These are phyloP conservation scores for Candida orba DNA, from an alignment of 805 yeast genomes.

Conservation along the genomic window DNA sequence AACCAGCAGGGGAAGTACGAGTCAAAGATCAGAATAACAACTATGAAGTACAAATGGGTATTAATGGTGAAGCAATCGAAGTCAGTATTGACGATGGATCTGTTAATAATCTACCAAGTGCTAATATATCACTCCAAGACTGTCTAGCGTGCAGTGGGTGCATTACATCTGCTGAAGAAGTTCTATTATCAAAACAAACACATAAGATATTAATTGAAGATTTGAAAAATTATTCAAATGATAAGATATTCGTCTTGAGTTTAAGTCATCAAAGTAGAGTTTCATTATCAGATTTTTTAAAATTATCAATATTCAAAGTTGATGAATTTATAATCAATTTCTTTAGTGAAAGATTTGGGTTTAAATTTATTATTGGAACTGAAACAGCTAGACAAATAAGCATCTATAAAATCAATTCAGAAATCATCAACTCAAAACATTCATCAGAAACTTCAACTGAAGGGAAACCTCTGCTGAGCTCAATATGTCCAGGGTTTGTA, in stretches of 20 bases:
- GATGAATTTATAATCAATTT: conserved; percentile 58
- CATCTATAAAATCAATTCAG: conserved; percentile 42
- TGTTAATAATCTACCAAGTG: conserved; percentile 50
- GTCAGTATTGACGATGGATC: conserved; percentile 54
- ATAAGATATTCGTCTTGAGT: conserved; percentile 58
- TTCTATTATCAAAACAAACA: conserved; percentile 83
- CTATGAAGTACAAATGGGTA: conserved; percentile 50
- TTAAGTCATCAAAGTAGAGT: conserved; percentile 83
- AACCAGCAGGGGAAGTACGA: conserved; percentile 56
- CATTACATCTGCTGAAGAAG: conserved; percentile 95
- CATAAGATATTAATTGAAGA: conserved; percentile 69
- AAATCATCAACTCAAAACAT: conserved; percentile 19
- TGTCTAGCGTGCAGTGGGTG: conserved; percentile 97
- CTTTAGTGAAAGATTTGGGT: conserved; percentile 56
- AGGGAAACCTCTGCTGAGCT: conserved; percentile 35
- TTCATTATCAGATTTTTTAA: conserved; percentile 66
- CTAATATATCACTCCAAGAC: conserved; percentile 84
- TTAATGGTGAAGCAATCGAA: conserved; percentile 55
- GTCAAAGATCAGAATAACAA: conserved; percentile 15
- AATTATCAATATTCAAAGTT: conserved; percentile 41
- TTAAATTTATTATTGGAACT: conserved; percentile 72
- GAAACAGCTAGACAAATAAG: conserved; percentile 73
- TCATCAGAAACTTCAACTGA: neutral
- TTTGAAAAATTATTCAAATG: conserved; percentile 30
- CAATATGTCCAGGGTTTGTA: conserved; percentile 95